Conservation (phyloP, 805 yeast genomes). For the Metschnikowia lochheadii region DNA sequence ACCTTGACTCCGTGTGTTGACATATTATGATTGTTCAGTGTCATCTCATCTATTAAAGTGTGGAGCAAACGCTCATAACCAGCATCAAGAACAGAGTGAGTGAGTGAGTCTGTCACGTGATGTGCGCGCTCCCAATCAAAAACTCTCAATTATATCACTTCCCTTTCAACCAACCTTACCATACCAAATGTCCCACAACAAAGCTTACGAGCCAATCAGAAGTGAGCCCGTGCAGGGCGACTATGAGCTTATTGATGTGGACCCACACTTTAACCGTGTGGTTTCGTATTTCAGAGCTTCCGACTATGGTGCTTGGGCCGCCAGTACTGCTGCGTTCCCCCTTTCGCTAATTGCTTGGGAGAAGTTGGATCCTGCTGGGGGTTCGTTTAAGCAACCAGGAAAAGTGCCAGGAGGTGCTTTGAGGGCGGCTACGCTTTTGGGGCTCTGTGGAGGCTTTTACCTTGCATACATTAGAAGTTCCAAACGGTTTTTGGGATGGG, state of each 20-base stretch:
- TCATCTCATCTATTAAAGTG: too few species aligned
- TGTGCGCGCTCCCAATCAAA: conserved; percentile 33
- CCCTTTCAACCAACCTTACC: not conserved
- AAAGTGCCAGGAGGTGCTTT: conserved; percentile 53
- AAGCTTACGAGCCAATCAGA: conserved; percentile 39
- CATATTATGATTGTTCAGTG: too few species aligned
- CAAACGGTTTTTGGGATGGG: conserved; percentile 72
- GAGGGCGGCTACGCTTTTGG: conserved; percentile 59
- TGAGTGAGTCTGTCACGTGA: conserved; percentile 8
- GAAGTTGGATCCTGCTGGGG: conserved; percentile 39
- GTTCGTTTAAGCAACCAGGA: conserved; percentile 41
- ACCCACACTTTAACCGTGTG: conserved; percentile 72
- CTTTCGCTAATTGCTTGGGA: conserved; percentile 41
- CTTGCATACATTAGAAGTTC: conserved; percentile 65
- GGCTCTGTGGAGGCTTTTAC: conserved; percentile 69
- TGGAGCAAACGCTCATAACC: not conserved
- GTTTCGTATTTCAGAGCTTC: conserved; percentile 66
- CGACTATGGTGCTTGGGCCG: conserved; percentile 53
- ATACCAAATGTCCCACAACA: conserved; percentile 35
- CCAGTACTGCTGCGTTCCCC: conserved; percentile 40
- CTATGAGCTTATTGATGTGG: conserved; percentile 62
- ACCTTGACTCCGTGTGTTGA: too few species aligned
- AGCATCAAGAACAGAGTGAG: not conserved
- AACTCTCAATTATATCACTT: conserved; percentile 4
- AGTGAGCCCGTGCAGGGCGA: conserved; percentile 22